phyloP scores from a whole-genome alignment of 306 rosid genomes.

The Lathyrus oleraceus region DNA sequence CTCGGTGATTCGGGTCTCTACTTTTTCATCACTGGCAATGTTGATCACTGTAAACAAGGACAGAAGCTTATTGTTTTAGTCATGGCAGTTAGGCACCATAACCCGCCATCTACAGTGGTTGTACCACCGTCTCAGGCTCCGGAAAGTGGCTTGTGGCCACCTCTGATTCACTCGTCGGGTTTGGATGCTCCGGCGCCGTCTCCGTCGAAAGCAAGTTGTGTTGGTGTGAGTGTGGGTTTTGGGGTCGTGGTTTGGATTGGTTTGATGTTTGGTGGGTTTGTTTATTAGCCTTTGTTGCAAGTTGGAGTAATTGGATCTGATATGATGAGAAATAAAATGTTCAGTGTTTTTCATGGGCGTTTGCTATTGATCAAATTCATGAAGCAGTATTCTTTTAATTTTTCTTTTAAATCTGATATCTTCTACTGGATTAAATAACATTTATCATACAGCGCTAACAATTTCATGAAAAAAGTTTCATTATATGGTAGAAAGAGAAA shows the following conservation, averaged over 20 bases:
- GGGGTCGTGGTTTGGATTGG: conserved; percentile 19
- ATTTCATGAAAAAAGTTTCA: too few relatives aligned
- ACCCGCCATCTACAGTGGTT: background rate
- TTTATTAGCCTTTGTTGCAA: background rate
- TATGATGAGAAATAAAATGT: conserved; percentile 17
- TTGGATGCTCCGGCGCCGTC: conserved; percentile 24
- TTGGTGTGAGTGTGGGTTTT: conserved; percentile 20
- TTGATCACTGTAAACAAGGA: conserved; percentile 49
- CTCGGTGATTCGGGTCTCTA: conserved; percentile 56
- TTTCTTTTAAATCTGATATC: too few relatives aligned
- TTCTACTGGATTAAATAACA: too few relatives aligned
- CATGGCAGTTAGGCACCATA: conserved; percentile 40
- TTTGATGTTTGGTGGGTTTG: conserved; percentile 30
- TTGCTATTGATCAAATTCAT: background rate
- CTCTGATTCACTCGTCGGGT: background rate
- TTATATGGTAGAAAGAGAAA: too few relatives aligned
- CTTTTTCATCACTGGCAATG: conserved; percentile 57
- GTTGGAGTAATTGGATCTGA: background rate
- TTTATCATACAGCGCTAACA: too few relatives aligned
- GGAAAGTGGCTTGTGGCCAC: background rate
- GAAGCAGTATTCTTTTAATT: background rate
- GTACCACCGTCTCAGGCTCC: background rate
- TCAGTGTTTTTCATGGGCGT: background rate
- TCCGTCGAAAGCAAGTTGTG: conserved; percentile 3
- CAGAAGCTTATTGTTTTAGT: conserved; percentile 56